Conservation (phyloP, 116 monocot species). For the Phalaenopsis hybrid region DNA sequence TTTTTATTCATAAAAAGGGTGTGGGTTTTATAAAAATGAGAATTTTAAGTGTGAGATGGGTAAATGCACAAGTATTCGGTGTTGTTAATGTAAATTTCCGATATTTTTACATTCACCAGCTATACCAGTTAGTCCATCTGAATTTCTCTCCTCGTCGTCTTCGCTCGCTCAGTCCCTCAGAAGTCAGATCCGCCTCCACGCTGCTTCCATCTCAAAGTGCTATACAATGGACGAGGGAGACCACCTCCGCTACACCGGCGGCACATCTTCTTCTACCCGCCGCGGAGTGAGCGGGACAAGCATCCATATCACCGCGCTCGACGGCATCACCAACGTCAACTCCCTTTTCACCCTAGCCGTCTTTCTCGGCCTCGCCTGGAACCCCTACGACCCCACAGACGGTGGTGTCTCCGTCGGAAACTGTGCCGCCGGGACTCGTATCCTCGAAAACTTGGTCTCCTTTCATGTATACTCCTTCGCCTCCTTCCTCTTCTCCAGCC, state of each 20-base stretch:
- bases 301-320: constrained; percentile 78
- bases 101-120: too few species aligned
- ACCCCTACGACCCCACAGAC: constrained; percentile 31
- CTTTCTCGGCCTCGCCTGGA: constrained; percentile 69
- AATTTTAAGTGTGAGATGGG: too few species aligned
- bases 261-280: not conserved
- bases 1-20: too few species aligned
- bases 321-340: constrained; percentile 81
- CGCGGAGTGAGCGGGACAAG: constrained; percentile 38
- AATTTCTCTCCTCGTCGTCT: not conserved
- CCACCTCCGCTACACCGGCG: not conserved
- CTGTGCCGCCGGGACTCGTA: constrained; percentile 35
- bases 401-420: constrained; percentile 10
- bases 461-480: constrained; percentile 79
- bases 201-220: not conserved
- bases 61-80: too few species aligned
- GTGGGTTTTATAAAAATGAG: too few species aligned
- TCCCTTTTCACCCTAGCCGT: constrained; percentile 76
- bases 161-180: not conserved
- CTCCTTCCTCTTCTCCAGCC: constrained; percentile 81
- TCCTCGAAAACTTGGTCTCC: constrained; percentile 49
- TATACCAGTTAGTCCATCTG: not conserved
- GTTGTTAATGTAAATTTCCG: too few species aligned
- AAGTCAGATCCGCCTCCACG: too few species aligned
- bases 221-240: constrained; percentile 1